Evolutionary conservation across 202 grass and related monocot genomes (phyloP).

Genomic region (Tripidium arundinaceum): DNA sequence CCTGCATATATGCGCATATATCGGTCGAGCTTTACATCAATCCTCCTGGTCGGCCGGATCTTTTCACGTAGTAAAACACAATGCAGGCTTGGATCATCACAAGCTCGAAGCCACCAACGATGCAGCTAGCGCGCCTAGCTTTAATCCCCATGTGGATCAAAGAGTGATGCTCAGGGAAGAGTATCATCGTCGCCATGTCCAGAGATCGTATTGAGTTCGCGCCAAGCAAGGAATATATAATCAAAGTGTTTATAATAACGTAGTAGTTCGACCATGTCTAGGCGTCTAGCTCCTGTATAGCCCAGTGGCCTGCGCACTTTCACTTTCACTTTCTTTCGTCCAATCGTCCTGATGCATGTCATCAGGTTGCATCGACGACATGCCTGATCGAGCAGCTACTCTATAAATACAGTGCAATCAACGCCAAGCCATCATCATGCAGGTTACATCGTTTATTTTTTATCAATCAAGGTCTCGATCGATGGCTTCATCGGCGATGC

Average conservation of each 20-base stretch:
- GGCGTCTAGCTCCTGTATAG: not conserved
- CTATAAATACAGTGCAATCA: not conserved
- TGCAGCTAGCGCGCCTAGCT: no score
- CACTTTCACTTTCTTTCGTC: not conserved
- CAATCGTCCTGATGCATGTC: not conserved
- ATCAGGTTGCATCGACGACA: not conserved
- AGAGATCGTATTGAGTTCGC: not conserved
- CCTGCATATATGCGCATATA: not conserved
- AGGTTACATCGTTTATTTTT: not conserved
- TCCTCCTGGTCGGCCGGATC: not conserved
- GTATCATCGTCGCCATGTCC: not conserved
- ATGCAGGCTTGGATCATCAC: not conserved
- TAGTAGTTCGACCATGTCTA: not conserved
- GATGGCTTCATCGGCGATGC: constrained; percentile 5
- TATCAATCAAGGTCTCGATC: not conserved
- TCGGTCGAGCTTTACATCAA: not conserved
- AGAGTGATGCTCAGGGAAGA: not conserved
- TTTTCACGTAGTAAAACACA: not conserved
- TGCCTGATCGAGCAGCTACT: not conserved
- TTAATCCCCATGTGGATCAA: not conserved
- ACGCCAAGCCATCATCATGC: not conserved
- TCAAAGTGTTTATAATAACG: not conserved
- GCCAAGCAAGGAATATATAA: constrained; percentile 9
- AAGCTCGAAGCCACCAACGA: no score
- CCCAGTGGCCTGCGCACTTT: not conserved